Percentiles rank a stretch among this genome's conserved stretches.
phyloP scores from a whole-genome alignment of 176 grass and related monocot genomes.

The Saccharum officinarum region DNA sequence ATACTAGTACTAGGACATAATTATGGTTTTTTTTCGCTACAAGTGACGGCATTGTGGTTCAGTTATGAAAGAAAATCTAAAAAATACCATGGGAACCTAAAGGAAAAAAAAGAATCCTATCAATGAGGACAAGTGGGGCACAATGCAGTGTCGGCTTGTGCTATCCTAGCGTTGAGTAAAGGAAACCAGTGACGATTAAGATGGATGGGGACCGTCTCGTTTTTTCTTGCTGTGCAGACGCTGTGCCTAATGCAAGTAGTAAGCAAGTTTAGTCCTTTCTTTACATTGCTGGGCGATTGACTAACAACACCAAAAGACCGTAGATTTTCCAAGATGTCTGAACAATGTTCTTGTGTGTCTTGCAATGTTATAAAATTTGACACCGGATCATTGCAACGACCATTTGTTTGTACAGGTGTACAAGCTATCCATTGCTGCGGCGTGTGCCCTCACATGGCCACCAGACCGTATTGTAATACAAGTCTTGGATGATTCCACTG shows the following conservation, averaged over 20 bases:
- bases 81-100: neutral
- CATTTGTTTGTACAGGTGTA: conserved; percentile 66
- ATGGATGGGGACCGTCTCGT: neutral
- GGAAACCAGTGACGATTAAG: neutral
- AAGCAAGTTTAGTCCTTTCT: neutral
- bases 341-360: conserved; percentile 21
- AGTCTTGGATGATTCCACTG: conserved; percentile 81
- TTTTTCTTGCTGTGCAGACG: neutral
- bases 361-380: conserved; percentile 6
- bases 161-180: neutral
- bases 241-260: neutral
- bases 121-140: neutral
- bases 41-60: neutral
- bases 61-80: neutral
- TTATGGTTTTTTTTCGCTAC: neutral
- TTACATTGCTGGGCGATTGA: neutral
- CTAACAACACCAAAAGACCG: neutral
- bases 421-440: conserved; percentile 63
- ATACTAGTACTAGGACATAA: too few species aligned
- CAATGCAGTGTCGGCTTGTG: neutral
- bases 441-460: conserved; percentile 76
- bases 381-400: neutral
- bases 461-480: conserved; percentile 70
- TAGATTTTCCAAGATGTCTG: neutral
- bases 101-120: neutral